Base-by-base conservation (phyloP, 345 rosid genomes). In the Raphanus raphanistrum region DNA sequence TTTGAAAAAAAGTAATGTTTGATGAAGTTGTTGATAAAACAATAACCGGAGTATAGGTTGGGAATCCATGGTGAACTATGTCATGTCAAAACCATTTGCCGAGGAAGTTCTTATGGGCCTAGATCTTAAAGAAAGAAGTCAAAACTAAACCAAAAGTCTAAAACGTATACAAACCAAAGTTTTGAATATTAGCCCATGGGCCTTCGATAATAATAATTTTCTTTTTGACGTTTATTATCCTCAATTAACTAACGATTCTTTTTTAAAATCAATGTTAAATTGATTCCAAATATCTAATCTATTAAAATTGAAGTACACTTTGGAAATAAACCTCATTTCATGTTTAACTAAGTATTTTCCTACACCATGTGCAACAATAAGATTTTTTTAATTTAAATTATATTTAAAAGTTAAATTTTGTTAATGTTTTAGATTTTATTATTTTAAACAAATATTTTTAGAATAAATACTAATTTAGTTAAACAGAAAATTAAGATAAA, bases 41-140 rank as follows among this genome's bases (percentile, higher is more conserved):
- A 52, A 15, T 52, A 52, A 52, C 58, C 58, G 36, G 35, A 54
- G 27, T 54, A 27, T 54, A 11, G 27, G 59, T 16, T 54, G 10
- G 27, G 59, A 16, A 55, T 55, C 60, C 28, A 55, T 21, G 21
- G 21, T 21, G 21, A 21, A 21, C 21, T 21, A 21, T 21, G 21
- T 21, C 21, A 21, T 21, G 21, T 21, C 21, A 21, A 21, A 21
- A 62, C 21, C 15, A 15, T 28, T 13, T 62, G 13, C 21, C 25
- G 5, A 29, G 11, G 65, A 61, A n/a, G 66, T 62, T 31, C 41
- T n/a, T 62, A 62, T 29, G 25, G 66, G 66, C 66, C 66, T 62
- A 31, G 25, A 12, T 61, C 36, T 33, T 13, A 6, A 31, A 31
- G 21, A 29, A 61, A 61, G 38, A 29, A 28, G 7, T 60, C 8